Conservation (phyloP, 352 stramenopile species). For the Phytophthora palmivora region DNA sequence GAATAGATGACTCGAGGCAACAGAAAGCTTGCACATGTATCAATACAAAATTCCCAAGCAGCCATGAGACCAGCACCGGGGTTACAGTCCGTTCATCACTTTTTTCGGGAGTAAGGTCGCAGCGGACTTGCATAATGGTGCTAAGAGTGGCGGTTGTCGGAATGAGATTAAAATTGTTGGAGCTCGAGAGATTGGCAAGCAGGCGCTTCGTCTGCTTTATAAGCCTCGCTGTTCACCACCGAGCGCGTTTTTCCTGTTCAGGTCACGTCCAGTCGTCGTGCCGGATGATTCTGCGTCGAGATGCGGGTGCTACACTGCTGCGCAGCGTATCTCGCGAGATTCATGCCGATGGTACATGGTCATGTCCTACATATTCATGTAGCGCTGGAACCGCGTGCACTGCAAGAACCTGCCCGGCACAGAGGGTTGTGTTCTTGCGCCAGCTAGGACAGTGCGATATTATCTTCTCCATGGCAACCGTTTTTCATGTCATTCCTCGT, state of each 20-base stretch:
- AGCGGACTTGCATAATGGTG: constrained; percentile 11
- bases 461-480: constrained; percentile 9
- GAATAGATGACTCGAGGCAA: not conserved
- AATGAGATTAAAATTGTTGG: constrained; percentile 32
- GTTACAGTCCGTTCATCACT: constrained; percentile 3
- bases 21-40: too few species aligned
- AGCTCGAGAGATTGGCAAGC: constrained; percentile 25
- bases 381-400: not conserved
- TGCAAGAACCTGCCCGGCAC: constrained; percentile 8
- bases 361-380: too few species aligned
- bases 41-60: constrained; percentile 11
- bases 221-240: constrained; percentile 14
- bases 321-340: constrained; percentile 21
- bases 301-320: not conserved
- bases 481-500: constrained; percentile 2
- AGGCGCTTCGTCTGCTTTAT: constrained; percentile 20
- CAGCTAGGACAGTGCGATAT: constrained; percentile 3
- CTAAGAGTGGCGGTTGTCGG: constrained; percentile 20
- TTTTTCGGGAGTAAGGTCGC: constrained; percentile 7
- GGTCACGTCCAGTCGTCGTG: constrained; percentile 14
- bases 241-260: constrained; percentile 11
- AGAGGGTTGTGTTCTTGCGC: constrained; percentile 12
- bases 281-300: constrained; percentile 21
- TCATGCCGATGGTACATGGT: not conserved
- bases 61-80: not conserved